Base-by-base conservation (phyloP, 352 stramenopile species). In the Phytopythium oedochilum region DNA sequence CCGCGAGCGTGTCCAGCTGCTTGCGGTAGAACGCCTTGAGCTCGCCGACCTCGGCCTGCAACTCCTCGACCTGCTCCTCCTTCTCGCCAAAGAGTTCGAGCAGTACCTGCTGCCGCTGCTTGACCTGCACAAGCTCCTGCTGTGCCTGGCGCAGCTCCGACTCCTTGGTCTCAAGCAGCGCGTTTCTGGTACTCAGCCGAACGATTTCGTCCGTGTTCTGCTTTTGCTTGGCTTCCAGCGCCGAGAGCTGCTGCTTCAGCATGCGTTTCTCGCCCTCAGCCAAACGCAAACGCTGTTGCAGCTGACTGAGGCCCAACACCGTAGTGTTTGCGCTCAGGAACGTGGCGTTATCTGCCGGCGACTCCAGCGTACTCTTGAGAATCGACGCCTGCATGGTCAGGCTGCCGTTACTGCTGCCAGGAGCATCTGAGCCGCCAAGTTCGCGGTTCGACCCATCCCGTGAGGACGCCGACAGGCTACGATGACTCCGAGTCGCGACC, bases 31-130 rank as follows among this genome's bases (percentile, higher is more conserved):
- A 86, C 14, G 73, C 71, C 53, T 92, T 91, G 34, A 91, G 79
- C 47, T 92, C 81, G 22, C 70, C 66, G 9, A 94, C 78, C 53
- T 94, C 82, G 2, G 75, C 58, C 56, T 92, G 81, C 10, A 94
- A 51, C 48, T 94, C 84, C 53, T 94, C 84, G 11, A 94, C 78
- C 40, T 94, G 81, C 57, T 94, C 84, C 55, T 94, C 84, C 55
- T 91, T 94, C 36, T 94, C 84, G 28, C 84, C 84, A 61, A 94
- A 88, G 9, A 94, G 70, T 53, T 94, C 84, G 8, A 94, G 64
- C 28, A 94, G 48, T 46, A 94, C 79, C 26, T 90, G 78, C 54
- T 94, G 81, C n/a, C 81, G 81, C 47, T 90, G 77, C 48, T 86
- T 73, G 22, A 94, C 57, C 49, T 83, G 59, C 51, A 55, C 64